These are phyloP conservation scores for Debaryomyces maramus DNA, from an alignment of 805 yeast genomes.

Conservation along the genomic window DNA sequence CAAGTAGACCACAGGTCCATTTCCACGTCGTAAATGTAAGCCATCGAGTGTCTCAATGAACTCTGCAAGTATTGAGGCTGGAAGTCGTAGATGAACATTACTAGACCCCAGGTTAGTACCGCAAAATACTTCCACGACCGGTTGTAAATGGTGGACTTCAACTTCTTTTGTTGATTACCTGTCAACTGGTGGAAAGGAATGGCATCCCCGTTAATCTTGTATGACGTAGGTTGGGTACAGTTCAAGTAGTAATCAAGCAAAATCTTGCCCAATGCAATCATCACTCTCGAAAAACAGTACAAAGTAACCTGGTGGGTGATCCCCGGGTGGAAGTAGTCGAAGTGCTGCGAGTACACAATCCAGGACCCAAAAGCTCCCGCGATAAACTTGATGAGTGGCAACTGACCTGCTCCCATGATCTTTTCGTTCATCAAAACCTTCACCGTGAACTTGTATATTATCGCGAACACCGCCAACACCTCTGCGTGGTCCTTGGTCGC, in stretches of 20 bases:
- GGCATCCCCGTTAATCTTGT: conserved; percentile 14
- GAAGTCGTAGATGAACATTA: conserved; percentile 66
- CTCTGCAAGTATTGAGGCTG: conserved; percentile 64
- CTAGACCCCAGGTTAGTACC: conserved; percentile 67
- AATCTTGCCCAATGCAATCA: conserved; percentile 60
- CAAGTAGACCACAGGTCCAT: conserved; percentile 50
- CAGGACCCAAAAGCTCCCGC: conserved; percentile 44
- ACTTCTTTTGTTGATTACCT: conserved; percentile 31
- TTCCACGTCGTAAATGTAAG: conserved; percentile 65
- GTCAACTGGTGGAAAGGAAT: conserved; percentile 29
- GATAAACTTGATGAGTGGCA: conserved; percentile 30
- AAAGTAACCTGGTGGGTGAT: conserved; percentile 75
- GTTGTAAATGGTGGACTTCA: conserved; percentile 28
- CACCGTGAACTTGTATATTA: conserved; percentile 46
- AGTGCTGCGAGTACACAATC: conserved; percentile 46
- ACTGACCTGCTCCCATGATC: conserved; percentile 32
- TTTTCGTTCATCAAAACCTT: conserved; percentile 31
- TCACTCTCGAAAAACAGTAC: conserved; percentile 68
- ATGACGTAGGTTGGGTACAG: conserved; percentile 32
- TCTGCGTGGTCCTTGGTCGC: conserved; percentile 58
- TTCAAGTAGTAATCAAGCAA: conserved; percentile 40
- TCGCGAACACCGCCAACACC: conserved; percentile 56
- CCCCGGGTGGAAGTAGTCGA: conserved; percentile 43
- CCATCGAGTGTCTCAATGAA: conserved; percentile 66
- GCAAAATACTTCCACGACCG: conserved; percentile 61